Base-by-base conservation (phyloP, 2,329 filamentous ascomycete genomes). In the Scorias spongiosa region DNA sequence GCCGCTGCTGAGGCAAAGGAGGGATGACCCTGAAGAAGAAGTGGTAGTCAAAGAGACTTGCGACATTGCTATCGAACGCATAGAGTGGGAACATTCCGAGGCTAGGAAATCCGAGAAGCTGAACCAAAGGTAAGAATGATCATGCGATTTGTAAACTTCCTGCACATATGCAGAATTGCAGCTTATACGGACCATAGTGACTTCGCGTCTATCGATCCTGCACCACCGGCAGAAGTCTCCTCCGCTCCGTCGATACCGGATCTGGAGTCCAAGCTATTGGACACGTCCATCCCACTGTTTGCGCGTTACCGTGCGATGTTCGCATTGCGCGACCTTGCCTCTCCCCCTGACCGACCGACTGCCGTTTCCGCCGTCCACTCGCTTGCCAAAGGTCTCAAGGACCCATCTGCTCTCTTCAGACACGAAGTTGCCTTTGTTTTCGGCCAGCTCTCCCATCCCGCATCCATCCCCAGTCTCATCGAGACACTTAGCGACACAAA, bases 371-470 rank as follows among this genome's bases (percentile, higher is more conserved):
- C 91, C 14, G 76, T 98, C 43, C 74, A 81, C 39, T 84, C 88
- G 10, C 75, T 98, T 40, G 86, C 91, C 39, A 81, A 80, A 58
- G 91, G 91, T 12, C 80, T 98, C 54, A 71, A 72, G 29, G 91
- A 98, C 61, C 72, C 79, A 14, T 95, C 88, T 41, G 88, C 88
- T 5, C 77, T 98, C 7, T 96, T 98, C 74, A 81, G 91, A 52
- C 91, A 98, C 67, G 91, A 98, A 62, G 87, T 98, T 51, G 91
- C 91, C 11, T 98, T 98, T 61, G 91, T 98, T 11, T 98, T 98
- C 54, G 91, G 91, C 44, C 91, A 98, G 64, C 72, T 98, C 42
- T 87, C 84, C 44, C 91, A 98, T 59, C 91, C 91, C 1, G 89
- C 89, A n/a, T 94, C 87, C 1, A 95, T 98, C 52, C 88, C 91